Percentiles rank a stretch among this genome's conserved stretches.
Evolutionary conservation across 2,329 filamentous ascomycete genomes (phyloP).

Genomic region (Gremmenia infestans): DNA sequence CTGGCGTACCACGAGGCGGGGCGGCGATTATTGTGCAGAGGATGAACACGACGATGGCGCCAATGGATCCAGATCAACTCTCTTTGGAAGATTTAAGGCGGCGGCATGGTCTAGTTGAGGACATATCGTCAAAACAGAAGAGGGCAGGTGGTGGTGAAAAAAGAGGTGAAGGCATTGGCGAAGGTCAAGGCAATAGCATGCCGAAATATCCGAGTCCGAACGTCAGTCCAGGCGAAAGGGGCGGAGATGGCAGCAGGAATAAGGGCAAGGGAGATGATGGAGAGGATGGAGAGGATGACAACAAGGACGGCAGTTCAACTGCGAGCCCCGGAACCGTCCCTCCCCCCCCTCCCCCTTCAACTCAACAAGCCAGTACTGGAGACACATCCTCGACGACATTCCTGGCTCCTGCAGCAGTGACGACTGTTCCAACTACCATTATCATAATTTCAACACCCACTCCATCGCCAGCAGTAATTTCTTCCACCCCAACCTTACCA

Average conservation of each 20-base stretch:
- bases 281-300: not conserved
- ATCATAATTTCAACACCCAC: conserved; percentile 11
- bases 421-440: conserved; percentile 7
- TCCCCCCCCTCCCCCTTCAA: not conserved
- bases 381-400: not conserved
- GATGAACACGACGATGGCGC: conserved; percentile 31
- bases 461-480: conserved; percentile 1
- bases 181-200: conserved; percentile 1
- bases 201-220: not conserved
- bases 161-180: not conserved
- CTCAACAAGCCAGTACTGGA: not conserved
- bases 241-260: conserved; percentile 1
- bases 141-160: conserved; percentile 1
- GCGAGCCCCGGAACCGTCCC: too few species aligned
- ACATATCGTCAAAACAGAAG: conserved; percentile 4
- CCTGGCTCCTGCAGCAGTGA: not conserved
- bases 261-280: not conserved
- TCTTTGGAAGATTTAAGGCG: conserved; percentile 11
- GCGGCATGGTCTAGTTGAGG: conserved; percentile 7
- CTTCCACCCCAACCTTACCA: conserved; percentile 1
- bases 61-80: conserved; percentile 20
- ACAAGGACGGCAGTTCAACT: not conserved
- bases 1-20: conserved; percentile 21
- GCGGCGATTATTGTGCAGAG: conserved; percentile 20
- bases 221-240: conserved; percentile 1